Conservation (phyloP, 2,329 filamentous ascomycete genomes). For the Sclerotinia trifoliorum region DNA sequence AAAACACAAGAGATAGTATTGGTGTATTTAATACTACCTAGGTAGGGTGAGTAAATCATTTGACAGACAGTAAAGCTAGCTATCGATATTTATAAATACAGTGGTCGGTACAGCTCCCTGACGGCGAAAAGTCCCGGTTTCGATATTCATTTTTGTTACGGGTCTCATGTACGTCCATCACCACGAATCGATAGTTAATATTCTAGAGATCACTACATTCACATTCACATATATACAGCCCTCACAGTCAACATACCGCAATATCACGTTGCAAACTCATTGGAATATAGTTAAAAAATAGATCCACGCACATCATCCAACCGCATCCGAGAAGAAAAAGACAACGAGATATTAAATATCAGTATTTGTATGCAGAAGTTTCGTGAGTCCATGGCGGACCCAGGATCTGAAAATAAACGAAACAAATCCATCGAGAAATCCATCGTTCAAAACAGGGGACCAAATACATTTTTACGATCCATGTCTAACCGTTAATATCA, state of each 20-base stretch:
- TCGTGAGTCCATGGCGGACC: not conserved
- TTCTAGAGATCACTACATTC: not conserved
- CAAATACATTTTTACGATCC: slow-evolving; percentile 17
- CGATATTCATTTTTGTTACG: too few relatives aligned
- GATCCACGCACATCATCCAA: not conserved
- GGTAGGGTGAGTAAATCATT: too few relatives aligned
- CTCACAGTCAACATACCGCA: not conserved
- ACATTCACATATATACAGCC: not conserved
- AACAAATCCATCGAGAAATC: slow-evolving; percentile 4
- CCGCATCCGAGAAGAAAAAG: not conserved
- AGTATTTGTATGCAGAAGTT: not conserved
- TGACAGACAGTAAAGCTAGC: too few relatives aligned
- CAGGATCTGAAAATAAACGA: not conserved
- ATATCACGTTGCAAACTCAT: not conserved
- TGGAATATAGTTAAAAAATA: not conserved
- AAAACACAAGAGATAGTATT: too few relatives aligned
- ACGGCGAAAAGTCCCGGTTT: too few relatives aligned
- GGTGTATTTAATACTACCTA: too few relatives aligned
- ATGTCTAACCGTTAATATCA: not conserved
- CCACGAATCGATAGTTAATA: not conserved
- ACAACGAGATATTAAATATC: not conserved
- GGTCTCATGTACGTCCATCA: not conserved
- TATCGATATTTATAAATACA: too few relatives aligned
- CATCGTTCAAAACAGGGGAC: slow-evolving; percentile 7
- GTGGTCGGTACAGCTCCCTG: too few relatives aligned